These are phyloP conservation scores for Mallotus nudiflorus DNA, from an alignment of 345 rosid species.

Conservation along the genomic window DNA sequence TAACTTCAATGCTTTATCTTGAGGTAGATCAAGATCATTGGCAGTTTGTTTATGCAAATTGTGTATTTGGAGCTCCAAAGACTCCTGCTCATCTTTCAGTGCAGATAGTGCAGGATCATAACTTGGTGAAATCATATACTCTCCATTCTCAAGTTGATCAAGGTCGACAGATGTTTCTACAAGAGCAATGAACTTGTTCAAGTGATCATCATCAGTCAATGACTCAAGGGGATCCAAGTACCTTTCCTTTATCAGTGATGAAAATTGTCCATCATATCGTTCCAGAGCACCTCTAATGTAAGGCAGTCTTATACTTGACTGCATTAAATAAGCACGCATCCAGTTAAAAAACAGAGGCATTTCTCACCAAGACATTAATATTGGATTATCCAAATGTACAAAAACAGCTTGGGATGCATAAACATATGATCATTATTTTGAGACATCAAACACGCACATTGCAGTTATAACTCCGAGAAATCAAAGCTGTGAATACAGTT, in stretches of 20 bases:
- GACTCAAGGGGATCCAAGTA: conserved; percentile 56
- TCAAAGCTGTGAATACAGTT: neutral
- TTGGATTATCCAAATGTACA: neutral
- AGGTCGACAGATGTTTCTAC: conserved; percentile 91
- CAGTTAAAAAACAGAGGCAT: neutral
- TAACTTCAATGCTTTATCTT: conserved; percentile 81
- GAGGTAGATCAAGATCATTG: conserved; percentile 74
- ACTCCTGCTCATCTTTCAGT: conserved; percentile 74
- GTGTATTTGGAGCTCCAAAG: conserved; percentile 73
- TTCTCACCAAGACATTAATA: neutral
- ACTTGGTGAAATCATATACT: conserved; percentile 88
- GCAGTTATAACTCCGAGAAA: conserved; percentile 1
- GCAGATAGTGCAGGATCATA: conserved; percentile 70
- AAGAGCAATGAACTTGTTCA: conserved; percentile 70
- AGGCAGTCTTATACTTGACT: conserved; percentile 91
- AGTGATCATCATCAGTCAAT: conserved; percentile 71
- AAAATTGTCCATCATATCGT: conserved; percentile 65
- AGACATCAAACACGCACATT: neutral
- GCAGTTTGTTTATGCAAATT: conserved; percentile 85
- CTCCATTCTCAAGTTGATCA: conserved; percentile 94
- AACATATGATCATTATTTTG: neutral
- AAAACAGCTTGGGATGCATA: conserved; percentile 3
- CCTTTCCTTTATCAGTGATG: conserved; percentile 58
- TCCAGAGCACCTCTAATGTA: conserved; percentile 69
- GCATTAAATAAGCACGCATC: conserved; percentile 37